Evolutionary conservation across 345 rosid genomes (phyloP).

Genomic region (Mercurialis annua): DNA sequence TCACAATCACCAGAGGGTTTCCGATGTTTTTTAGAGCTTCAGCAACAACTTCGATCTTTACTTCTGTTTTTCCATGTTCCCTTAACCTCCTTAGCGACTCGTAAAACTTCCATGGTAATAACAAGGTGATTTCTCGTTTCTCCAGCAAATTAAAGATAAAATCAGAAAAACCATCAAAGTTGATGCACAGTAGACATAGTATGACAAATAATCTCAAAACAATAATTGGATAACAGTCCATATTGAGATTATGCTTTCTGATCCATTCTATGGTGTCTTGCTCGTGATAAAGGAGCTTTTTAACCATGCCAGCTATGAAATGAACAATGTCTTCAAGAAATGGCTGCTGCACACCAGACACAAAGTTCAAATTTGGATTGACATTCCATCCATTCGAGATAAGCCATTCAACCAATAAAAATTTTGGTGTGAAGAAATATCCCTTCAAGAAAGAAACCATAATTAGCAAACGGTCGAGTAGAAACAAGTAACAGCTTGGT

Average conservation of each 20-base stretch:
- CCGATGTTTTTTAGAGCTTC: not conserved
- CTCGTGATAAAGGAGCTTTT: not conserved
- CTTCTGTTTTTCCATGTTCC: not conserved
- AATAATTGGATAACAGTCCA: not conserved
- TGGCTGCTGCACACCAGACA: not conserved
- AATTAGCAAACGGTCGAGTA: not conserved
- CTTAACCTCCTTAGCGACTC: not conserved
- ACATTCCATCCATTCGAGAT: not conserved
- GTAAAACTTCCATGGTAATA: conserved; percentile 8
- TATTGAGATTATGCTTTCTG: not conserved
- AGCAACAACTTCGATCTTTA: not conserved
- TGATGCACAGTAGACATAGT: not conserved
- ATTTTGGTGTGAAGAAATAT: not conserved
- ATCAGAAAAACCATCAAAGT: not conserved
- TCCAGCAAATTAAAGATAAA: not conserved
- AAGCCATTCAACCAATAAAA: conserved; percentile 9
- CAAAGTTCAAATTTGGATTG: not conserved
- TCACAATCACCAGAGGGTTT: not conserved
- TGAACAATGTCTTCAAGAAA: not conserved
- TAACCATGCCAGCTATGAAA: not conserved
- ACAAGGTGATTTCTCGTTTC: not conserved
- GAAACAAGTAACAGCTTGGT: not conserved
- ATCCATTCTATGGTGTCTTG: not conserved
- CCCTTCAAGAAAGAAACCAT: conserved; percentile 1
- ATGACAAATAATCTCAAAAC: conserved; percentile 8